Base-by-base conservation (phyloP, 768 basidiomycete species). In the Clathrus columnatus region DNA sequence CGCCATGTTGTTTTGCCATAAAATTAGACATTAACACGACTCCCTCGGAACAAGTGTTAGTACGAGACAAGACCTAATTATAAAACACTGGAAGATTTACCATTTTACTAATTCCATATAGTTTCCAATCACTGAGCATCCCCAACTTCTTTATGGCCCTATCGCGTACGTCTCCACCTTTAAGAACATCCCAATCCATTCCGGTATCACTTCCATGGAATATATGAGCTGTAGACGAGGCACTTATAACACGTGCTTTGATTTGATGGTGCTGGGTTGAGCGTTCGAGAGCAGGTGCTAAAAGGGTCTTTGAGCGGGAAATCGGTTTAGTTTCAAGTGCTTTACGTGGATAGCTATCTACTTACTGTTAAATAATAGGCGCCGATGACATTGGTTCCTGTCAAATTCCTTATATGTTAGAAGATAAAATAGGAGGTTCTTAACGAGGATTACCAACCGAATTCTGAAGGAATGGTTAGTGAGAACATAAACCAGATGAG, bases 331-430 rank as follows among this genome's bases (percentile, higher is more conserved):
- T 42, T 20, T 11, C 41, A 42, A 42, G 11, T 42, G 41, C 49
- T 63, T 63, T 11, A 11, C 14, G 23, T 21, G 26, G 7, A 11
- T 23, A 29, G 26, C 16, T 7, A 21, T n/a, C n/a, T 23, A 29
- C 49, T 8, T 29, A 53, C 51, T 6, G 74, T 75, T 41, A 78
- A 68, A 61, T 69, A 74, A 59, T 69, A 75, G 56, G 75, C 76
- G 0, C 75, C 75, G 2, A 52, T 20, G 10, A 43, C 29, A 41
- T 57, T 50, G 26, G 46, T 52, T 17, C 47, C 32, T 57, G n/a
- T n/a, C n/a, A n/a, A n/a, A n/a, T n/a, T n/a, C n/a, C n/a, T n/a
- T n/a, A n/a, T n/a, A 23, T 20, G 4, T 36, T 2, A n/a, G n/a
- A n/a, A n/a, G n/a, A n/a, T n/a, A n/a, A n/a, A n/a, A n/a, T n/a